Base-by-base conservation (phyloP, 192 early-diverging fungal genomes). In the Umbelopsis sp. region DNA sequence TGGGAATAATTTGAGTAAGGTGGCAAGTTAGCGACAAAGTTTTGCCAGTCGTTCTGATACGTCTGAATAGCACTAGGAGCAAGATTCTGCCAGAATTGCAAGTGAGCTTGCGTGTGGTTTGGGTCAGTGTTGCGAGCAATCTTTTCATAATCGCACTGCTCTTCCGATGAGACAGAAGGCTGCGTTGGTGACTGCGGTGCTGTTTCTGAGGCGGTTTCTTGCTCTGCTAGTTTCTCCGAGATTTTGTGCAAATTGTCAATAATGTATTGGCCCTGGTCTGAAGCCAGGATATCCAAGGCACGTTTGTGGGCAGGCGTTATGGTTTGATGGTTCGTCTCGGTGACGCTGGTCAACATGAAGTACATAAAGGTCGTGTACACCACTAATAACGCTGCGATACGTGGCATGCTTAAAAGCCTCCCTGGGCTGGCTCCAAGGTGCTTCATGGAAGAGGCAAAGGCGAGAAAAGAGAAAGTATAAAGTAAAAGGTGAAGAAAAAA, bases 41-140 rank as follows among this genome's bases (percentile, higher is more conserved):
- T 8, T 22, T 74, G 58, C 76, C 76, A 78, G 23, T 70, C 55
- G 6, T 69, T 47, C 25, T 53, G 45, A n/a, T 78, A 74, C 8
- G 41, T 22, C 7, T 13, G 13, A 0, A 74, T 50, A 1, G 72
- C 68, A 16, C 70, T 64, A 6, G 51, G 49, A 3, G 21, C 3
- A 6, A 78, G 23, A 20, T 69, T 33, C 7, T 49, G 33, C 76
- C 76, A 78, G 25, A 69, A 74, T 2, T 64, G 27, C 10, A 71
- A 18, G 45, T 78, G 76, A 12, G 72, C 76, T 18, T 45, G 47
- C 22, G 61, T 70, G 25, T 78, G 76, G 25, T 74, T 71, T 9
- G 64, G 53, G 47, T 78, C 76, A 9, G 72, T 70, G 37, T 78
- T 78, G 0, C 76, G 67, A 44, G 22, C n/a, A 2, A 66, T 27